Percentiles rank a stretch among this genome's conserved stretches.
These are phyloP conservation scores for Ceratobasidium theobromae DNA, from an alignment of 1,284 basidiomycete genomes.

Conservation along the genomic window DNA sequence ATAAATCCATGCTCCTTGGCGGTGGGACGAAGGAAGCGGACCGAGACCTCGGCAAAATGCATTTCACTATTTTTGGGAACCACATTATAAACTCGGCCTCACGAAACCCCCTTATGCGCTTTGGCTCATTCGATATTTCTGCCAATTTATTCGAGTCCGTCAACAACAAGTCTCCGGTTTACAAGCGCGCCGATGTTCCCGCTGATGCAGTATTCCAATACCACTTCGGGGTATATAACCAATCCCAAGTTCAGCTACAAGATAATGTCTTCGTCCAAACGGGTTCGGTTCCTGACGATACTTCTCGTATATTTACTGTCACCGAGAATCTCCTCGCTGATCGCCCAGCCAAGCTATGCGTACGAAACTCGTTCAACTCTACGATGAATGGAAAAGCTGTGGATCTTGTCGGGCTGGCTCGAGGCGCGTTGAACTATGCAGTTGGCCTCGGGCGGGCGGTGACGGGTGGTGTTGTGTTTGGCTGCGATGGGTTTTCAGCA, in stretches of 20 bases:
- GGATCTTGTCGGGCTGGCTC: neutral
- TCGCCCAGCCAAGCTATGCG: conserved; percentile 17
- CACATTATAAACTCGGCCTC: conserved; percentile 26
- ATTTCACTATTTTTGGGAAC: conserved; percentile 21
- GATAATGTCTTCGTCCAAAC: conserved; percentile 19
- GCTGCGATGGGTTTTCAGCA: conserved; percentile 1
- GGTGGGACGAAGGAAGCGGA: conserved; percentile 14
- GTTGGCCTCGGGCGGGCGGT: conserved; percentile 11
- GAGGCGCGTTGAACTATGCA: conserved; percentile 15
- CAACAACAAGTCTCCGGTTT: conserved; percentile 5
- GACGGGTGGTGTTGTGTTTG: neutral
- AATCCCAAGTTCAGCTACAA: conserved; percentile 15
- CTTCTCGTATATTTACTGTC: conserved; percentile 16
- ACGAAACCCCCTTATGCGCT: conserved; percentile 20
- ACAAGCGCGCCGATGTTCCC: conserved; percentile 8
- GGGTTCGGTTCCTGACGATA: conserved; percentile 15
- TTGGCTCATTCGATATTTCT: conserved; percentile 15
- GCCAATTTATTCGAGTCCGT: conserved; percentile 23
- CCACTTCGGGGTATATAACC: conserved; percentile 23
- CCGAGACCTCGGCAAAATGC: conserved; percentile 26
- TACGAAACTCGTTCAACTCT: conserved; percentile 17
- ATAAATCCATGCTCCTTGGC: conserved; percentile 19
- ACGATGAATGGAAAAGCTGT: conserved; percentile 16
- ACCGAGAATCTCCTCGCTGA: conserved; percentile 19
- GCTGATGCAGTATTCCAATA: conserved; percentile 17